A percentile compares a stretch with the other conserved stretches of the same genome.
Evolutionary conservation across 208 protist genomes (phyloP).

Genomic region (Trypanosoma theileri): DNA sequence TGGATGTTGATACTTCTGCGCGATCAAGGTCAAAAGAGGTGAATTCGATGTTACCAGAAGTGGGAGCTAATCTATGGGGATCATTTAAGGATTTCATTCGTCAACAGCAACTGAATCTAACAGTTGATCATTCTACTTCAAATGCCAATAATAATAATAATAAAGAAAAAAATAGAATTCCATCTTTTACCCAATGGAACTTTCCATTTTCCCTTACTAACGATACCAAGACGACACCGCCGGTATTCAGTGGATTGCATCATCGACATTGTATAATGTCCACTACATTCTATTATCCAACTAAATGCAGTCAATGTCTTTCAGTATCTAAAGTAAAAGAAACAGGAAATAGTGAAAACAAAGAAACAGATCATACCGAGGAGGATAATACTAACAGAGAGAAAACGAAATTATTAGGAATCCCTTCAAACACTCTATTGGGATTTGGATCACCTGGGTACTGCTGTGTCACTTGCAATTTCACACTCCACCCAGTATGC

Average conservation of each 20-base stretch:
- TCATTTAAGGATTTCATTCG: constrained; percentile 1
- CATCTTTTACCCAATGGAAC: not conserved
- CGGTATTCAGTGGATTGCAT: not conserved
- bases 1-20: too few relatives aligned
- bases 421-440: constrained; percentile 12
- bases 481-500: constrained; percentile 44
- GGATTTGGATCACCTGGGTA: constrained; percentile 49
- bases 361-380: too few relatives aligned
- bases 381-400: constrained; percentile 10
- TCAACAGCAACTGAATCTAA: not conserved
- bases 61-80: too few relatives aligned
- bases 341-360: too few relatives aligned
- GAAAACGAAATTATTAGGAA: not conserved
- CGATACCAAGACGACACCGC: not conserved
- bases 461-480: constrained; percentile 37
- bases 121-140: not conserved
- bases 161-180: not conserved
- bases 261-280: constrained; percentile 10
- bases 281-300: constrained; percentile 8
- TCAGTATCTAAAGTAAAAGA: not conserved
- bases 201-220: not conserved
- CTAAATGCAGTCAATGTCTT: constrained; percentile 14
- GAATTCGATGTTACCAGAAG: too few relatives aligned
- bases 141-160: not conserved
- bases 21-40: too few relatives aligned